A percentile compares a stretch with the other conserved stretches of the same genome.
These are phyloP conservation scores for Coniochaeta sp. DNA, from an alignment of 2,329 filamentous ascomycete species.

Conservation along the genomic window DNA sequence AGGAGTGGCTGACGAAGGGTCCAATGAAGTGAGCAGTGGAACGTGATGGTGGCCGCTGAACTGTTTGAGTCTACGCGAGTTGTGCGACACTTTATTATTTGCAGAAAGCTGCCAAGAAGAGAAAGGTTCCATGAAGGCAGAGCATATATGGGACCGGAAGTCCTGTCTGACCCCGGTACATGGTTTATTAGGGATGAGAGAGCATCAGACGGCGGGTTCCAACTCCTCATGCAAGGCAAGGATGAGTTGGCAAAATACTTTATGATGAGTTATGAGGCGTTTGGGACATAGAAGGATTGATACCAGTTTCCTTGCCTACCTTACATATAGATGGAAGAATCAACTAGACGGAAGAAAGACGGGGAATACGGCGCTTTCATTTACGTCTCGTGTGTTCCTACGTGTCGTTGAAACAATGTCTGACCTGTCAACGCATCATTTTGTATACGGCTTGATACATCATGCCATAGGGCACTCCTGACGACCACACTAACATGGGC, in stretches of 20 bases:
- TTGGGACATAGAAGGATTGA: background rate
- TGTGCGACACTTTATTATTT: background rate
- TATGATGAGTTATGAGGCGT: background rate
- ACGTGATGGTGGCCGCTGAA: background rate
- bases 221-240: background rate
- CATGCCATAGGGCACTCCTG: too few species aligned
- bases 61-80: background rate
- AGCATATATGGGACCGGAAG: too few species aligned
- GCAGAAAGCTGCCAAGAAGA: background rate
- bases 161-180: background rate
- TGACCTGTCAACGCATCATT: too few species aligned
- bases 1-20: conserved; percentile 19
- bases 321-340: background rate
- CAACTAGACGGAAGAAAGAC: background rate
- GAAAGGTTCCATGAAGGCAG: too few species aligned
- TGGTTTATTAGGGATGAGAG: background rate
- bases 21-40: background rate
- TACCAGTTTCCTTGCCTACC: background rate
- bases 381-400: too few species aligned
- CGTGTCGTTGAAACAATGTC: too few species aligned
- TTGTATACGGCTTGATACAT: too few species aligned
- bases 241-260: background rate
- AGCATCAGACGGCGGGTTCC: background rate
- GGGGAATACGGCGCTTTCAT: too few species aligned
- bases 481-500: too few species aligned